Evolutionary conservation across 495 filamentous ascomycete species (phyloP).

Genomic region (Pyrenula massariospora): DNA sequence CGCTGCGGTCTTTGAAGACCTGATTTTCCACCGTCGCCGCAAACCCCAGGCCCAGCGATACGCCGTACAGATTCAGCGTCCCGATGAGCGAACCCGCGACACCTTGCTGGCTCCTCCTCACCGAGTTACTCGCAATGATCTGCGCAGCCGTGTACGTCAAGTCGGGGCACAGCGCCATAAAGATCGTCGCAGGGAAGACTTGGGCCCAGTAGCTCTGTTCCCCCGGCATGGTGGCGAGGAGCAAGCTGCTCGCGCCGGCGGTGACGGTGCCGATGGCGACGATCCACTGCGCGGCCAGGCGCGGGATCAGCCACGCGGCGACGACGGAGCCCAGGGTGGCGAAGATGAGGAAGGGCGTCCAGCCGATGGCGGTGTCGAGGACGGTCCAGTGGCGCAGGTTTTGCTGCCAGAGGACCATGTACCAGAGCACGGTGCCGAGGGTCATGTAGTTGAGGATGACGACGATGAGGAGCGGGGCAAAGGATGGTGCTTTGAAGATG

Average conservation of each 20-base stretch:
- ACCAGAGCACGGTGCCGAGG: slow-evolving; percentile 36
- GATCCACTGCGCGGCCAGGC: slow-evolving; percentile 37
- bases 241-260: slow-evolving; percentile 20
- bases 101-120: slow-evolving; percentile 35
- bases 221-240: slow-evolving; percentile 35
- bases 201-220: slow-evolving; percentile 40
- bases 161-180: slow-evolving; percentile 36
- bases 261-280: slow-evolving; percentile 32
- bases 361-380: slow-evolving; percentile 30
- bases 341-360: slow-evolving; percentile 29
- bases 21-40: slow-evolving; percentile 35
- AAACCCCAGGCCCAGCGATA: slow-evolving; percentile 35
- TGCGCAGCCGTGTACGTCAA: slow-evolving; percentile 39
- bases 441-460: slow-evolving; percentile 40
- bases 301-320: slow-evolving; percentile 36
- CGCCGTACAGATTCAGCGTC: slow-evolving; percentile 34
- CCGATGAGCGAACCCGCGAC: slow-evolving; percentile 36
- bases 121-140: slow-evolving; percentile 42
- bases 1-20: slow-evolving; percentile 7
- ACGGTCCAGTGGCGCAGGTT: slow-evolving; percentile 30
- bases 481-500: slow-evolving; percentile 38
- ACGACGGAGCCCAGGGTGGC: slow-evolving; percentile 25
- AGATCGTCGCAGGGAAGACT: slow-evolving; percentile 33
- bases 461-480: slow-evolving; percentile 33
- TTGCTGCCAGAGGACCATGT: slow-evolving; percentile 33